phyloP scores from a whole-genome alignment of 2,329 filamentous ascomycete species.

The Whalleya microplaca region DNA sequence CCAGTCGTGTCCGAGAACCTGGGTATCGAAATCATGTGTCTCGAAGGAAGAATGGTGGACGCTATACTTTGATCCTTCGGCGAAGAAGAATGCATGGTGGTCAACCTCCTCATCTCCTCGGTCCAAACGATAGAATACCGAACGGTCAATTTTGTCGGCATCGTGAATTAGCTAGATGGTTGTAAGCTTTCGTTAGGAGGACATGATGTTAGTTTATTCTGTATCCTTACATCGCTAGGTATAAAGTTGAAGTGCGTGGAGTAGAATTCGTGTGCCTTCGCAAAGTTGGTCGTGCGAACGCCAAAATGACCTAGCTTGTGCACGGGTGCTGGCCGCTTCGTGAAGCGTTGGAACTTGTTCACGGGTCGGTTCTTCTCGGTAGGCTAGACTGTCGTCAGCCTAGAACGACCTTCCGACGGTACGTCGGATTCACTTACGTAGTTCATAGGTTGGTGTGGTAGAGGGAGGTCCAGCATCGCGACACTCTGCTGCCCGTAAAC shows the following conservation, averaged over 20 bases:
- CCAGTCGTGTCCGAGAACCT: slow-evolving; percentile 72
- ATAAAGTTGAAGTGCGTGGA: slow-evolving; percentile 53
- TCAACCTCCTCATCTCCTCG: slow-evolving; percentile 50
- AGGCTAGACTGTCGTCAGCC: slow-evolving; percentile 38
- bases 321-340: slow-evolving; percentile 50
- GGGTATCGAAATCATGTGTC: slow-evolving; percentile 72
- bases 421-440: slow-evolving; percentile 37
- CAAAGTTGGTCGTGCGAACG: slow-evolving; percentile 56
- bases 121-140: slow-evolving; percentile 50
- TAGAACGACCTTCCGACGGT: neutral
- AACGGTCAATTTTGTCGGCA: slow-evolving; percentile 42
- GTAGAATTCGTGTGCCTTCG: slow-evolving; percentile 54
- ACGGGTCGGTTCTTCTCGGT: slow-evolving; percentile 51
- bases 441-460: slow-evolving; percentile 50
- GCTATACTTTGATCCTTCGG: slow-evolving; percentile 51
- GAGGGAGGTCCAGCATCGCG: slow-evolving; percentile 42
- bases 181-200: slow-evolving; percentile 5
- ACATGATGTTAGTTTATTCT: neutral
- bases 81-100: slow-evolving; percentile 57
- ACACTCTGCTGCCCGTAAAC: slow-evolving; percentile 55
- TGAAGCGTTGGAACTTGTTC: slow-evolving; percentile 56
- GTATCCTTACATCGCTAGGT: slow-evolving; percentile 49
- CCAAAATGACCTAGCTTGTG: slow-evolving; percentile 61
- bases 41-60: slow-evolving; percentile 73
- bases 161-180: slow-evolving; percentile 44